Evolutionary conservation across 257 asterid genomes (phyloP), one percentile per base, ranked within the genome.

Genomic region (Penstemon davidsonii): DNA sequence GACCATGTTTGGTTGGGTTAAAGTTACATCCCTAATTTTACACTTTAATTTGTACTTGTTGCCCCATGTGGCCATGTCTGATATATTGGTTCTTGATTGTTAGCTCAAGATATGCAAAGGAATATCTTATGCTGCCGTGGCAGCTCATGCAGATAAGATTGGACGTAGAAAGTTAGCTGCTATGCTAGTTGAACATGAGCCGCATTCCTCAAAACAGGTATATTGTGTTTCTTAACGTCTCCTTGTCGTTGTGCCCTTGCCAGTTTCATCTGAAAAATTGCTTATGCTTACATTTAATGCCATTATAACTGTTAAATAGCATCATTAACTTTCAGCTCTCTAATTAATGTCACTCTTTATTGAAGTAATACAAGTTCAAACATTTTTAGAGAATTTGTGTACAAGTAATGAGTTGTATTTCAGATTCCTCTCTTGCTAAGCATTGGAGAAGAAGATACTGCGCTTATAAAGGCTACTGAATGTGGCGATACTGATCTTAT

Each of bases 101-200:
- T 89, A 94, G 99, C 85, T 94, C 78, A 94, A 84, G 86, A 76
- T 91, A 75, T 94, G 97, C 88, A 94, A 88, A 83, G 93, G 97
- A 64, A 94, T 94, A 76, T 91, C 99, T 56, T 94, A 91, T 87
- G 99, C 99, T 64, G 99, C 96, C 43, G 95, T 91, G 71, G 97
- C 97, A 72, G 92, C 90, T 75, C 96, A 94, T 73, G 97, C 97
- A 45, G 95, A 94, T 74, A 91, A 94, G 78, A 81, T 74, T 76
- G 96, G 99, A 71, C 95, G 95, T 39, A 84, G 99, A 66, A 94
- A 94, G 86, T 77, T 94, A 80, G 96, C 96, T 79, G 95, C 99
- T 60, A 87, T 94, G 97, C 95, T 94, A 74, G 86, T 91, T 72
- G 96, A 91, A 75, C 96, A 91, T 13, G 99, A 94, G 77, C 97